Conservation (phyloP, 2,329 filamentous ascomycete genomes). For the Chalaropsis ovoidea region DNA sequence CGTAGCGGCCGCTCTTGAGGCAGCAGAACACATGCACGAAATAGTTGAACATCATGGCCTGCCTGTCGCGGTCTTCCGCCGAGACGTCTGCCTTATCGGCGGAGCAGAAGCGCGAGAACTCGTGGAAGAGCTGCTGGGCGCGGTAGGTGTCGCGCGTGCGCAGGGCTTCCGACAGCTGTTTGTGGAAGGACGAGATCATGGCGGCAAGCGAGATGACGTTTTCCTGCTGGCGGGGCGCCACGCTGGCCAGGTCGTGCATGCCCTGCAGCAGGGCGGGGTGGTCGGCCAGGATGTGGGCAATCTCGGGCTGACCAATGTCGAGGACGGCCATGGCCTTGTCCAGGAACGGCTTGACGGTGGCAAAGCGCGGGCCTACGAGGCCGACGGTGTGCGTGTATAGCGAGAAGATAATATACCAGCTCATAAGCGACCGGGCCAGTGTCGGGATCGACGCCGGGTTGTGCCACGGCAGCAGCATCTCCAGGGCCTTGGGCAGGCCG, state of each 20-base stretch:
- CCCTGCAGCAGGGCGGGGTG: background rate
- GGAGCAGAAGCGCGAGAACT: constrained; percentile 20
- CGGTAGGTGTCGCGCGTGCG: constrained; percentile 13
- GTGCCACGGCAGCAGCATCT: constrained; percentile 16
- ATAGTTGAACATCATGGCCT: constrained; percentile 34
- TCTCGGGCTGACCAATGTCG: background rate
- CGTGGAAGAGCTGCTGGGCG: constrained; percentile 16
- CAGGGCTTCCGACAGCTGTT: constrained; percentile 20
- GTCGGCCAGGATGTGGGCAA: constrained; percentile 8
- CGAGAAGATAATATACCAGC: constrained; percentile 23
- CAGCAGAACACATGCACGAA: constrained; percentile 37
- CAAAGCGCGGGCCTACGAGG: constrained; percentile 10
- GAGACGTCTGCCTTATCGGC: background rate
- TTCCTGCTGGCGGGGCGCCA: background rate
- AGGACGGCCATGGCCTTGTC: constrained; percentile 21
- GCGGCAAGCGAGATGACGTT: background rate
- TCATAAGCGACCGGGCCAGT: constrained; percentile 18
- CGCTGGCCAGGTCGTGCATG: background rate
- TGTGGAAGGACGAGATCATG: constrained; percentile 15
- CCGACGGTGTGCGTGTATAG: background rate
- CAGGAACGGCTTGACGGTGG: constrained; percentile 18
- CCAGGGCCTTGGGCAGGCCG: constrained; percentile 14
- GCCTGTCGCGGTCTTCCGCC: constrained; percentile 6
- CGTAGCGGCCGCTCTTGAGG: constrained; percentile 27
- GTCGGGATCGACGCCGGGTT: background rate